Percentiles rank a stretch among this genome's conserved stretches.
phyloP scores from a whole-genome alignment of 2,329 filamentous ascomycete genomes.

The Phyllosticta citrichinensis region DNA sequence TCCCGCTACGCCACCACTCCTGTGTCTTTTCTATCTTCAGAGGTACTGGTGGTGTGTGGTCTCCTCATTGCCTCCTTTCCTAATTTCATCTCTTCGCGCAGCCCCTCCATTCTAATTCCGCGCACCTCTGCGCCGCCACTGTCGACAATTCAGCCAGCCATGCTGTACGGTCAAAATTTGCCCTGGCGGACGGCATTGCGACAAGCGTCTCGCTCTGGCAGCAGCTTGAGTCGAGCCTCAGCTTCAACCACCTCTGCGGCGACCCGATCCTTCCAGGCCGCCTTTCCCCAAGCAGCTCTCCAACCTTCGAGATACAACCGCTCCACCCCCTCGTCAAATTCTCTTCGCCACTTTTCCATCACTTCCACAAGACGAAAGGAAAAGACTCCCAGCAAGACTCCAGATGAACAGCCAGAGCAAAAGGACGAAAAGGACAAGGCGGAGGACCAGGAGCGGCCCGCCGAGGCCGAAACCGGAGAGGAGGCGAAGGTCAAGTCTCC shows the following conservation, averaged over 20 bases:
- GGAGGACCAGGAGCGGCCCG: slow-evolving; percentile 28
- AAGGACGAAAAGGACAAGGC: slow-evolving; percentile 31
- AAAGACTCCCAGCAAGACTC: slow-evolving; percentile 39
- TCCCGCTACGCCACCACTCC: neutral
- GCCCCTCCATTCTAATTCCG: neutral
- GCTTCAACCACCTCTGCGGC: neutral
- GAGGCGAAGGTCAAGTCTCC: slow-evolving; percentile 38
- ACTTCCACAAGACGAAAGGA: slow-evolving; percentile 34
- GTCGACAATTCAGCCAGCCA: slow-evolving; percentile 20
- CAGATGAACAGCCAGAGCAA: slow-evolving; percentile 38
- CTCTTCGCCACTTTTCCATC: slow-evolving; percentile 22
- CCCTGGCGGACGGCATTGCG: slow-evolving; percentile 55
- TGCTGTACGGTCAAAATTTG: slow-evolving; percentile 55
- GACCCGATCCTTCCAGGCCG: slow-evolving; percentile 4
- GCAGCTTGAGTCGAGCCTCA: slow-evolving; percentile 11
- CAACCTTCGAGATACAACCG: slow-evolving; percentile 23
- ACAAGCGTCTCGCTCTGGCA: slow-evolving; percentile 35
- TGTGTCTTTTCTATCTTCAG: neutral
- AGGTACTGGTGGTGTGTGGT: neutral
- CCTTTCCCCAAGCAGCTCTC: neutral
- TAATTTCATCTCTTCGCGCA: neutral
- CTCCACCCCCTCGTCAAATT: slow-evolving; percentile 23
- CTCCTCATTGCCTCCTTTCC: neutral
- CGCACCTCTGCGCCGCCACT: neutral
- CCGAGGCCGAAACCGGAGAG: slow-evolving; percentile 31